Conservation (phyloP, 805 yeast species). For the Dipodascus albidus region DNA sequence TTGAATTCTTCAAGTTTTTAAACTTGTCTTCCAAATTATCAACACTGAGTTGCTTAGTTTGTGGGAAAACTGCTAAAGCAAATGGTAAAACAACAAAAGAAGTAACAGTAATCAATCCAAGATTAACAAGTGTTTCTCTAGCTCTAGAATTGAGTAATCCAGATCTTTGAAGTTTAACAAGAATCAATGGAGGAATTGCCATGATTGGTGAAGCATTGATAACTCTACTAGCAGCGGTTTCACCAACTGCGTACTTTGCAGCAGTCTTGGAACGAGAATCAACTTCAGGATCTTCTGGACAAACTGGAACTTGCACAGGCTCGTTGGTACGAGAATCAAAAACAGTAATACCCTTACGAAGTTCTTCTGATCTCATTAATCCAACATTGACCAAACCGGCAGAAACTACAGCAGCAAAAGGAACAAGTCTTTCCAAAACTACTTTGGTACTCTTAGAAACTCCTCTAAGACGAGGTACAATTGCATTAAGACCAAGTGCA, state of each 20-base stretch:
- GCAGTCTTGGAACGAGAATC: conserved; percentile 71
- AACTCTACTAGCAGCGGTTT: conserved; percentile 90
- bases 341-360: conserved; percentile 42
- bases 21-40: conserved; percentile 53
- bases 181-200: conserved; percentile 87
- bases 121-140: conserved; percentile 58
- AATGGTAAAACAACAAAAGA: conserved; percentile 85
- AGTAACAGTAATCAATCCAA: conserved; percentile 77
- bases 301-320: conserved; percentile 17
- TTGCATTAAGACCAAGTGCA: conserved; percentile 81
- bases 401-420: conserved; percentile 96
- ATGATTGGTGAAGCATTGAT: conserved; percentile 94
- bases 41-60: conserved; percentile 54
- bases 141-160: conserved; percentile 53
- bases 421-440: conserved; percentile 77
- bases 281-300: neutral
- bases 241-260: conserved; percentile 89
- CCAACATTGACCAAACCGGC: conserved; percentile 97
- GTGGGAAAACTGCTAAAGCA: conserved; percentile 94
- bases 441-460: conserved; percentile 60
- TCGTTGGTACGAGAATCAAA: conserved; percentile 26
- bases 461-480: conserved; percentile 74
- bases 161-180: conserved; percentile 61
- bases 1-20: conserved; percentile 43
- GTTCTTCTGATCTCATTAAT: conserved; percentile 92